These are phyloP conservation scores for Leishmania martiniquensis DNA, from an alignment of 208 protist species.

Conservation along the genomic window DNA sequence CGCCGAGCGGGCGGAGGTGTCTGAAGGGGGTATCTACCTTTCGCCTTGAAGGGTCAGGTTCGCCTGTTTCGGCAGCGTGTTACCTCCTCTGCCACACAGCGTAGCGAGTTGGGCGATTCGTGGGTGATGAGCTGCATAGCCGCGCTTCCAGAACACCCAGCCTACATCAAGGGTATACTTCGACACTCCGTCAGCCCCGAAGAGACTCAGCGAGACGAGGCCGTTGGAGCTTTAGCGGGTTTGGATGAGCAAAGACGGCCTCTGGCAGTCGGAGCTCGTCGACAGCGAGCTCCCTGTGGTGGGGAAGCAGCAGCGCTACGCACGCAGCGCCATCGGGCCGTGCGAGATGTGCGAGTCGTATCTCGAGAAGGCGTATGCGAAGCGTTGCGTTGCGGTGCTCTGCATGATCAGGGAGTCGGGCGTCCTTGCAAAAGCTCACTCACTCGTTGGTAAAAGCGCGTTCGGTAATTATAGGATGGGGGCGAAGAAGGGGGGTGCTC, in stretches of 20 bases:
- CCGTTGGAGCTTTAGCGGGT: constrained; percentile 71
- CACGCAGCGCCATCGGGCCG: constrained; percentile 54
- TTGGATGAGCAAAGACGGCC: constrained; percentile 85
- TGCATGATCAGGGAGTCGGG: neutral
- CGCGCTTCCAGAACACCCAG: constrained; percentile 65
- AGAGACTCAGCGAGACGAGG: constrained; percentile 52
- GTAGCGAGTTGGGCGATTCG: constrained; percentile 81
- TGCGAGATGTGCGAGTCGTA: constrained; percentile 81
- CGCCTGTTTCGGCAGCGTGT: constrained; percentile 76
- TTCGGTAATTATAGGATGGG: neutral
- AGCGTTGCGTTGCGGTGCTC: constrained; percentile 15
- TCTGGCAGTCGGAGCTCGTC: constrained; percentile 83
- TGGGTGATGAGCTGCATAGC: constrained; percentile 78
- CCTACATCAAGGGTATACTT: constrained; percentile 66
- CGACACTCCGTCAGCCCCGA: constrained; percentile 63
- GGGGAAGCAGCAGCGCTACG: constrained; percentile 61
- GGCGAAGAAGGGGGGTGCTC: neutral
- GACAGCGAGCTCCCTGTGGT: constrained; percentile 88
- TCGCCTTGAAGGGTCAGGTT: constrained; percentile 54
- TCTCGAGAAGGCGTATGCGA: constrained; percentile 91
- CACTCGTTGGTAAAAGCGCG: neutral
- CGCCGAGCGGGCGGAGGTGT: constrained; percentile 67
- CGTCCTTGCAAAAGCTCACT: neutral
- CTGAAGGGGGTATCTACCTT: constrained; percentile 71
- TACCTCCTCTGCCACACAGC: constrained; percentile 68